Evolutionary conservation across 2,329 filamentous ascomycete genomes (phyloP).

Genomic region (Truncatella angustata): DNA sequence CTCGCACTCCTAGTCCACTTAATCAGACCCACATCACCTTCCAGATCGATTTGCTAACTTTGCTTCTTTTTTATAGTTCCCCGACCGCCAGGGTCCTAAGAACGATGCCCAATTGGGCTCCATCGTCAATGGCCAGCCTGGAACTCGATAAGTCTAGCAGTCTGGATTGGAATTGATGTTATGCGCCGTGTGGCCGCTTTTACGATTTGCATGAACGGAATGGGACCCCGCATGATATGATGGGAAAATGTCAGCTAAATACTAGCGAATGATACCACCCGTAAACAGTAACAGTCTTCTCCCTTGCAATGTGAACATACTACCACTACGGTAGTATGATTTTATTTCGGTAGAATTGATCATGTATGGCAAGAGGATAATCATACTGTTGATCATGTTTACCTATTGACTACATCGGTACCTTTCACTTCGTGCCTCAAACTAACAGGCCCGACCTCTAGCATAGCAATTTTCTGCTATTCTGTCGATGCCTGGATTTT

Average conservation of each 20-base stretch:
- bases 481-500: no score
- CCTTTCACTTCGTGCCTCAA: no score
- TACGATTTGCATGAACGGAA: slow-evolving; percentile 9
- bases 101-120: slow-evolving; percentile 49
- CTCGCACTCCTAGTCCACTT: not conserved
- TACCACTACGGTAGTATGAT: no score
- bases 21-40: slow-evolving; percentile 10
- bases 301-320: not conserved
- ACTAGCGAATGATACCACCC: not conserved
- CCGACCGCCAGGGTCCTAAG: slow-evolving; percentile 49
- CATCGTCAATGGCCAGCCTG: slow-evolving; percentile 41
- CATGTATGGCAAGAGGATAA: no score
- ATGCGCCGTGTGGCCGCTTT: not conserved
- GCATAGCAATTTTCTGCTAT: no score
- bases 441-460: no score
- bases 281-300: not conserved
- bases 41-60: slow-evolving; percentile 1
- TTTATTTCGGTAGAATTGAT: no score
- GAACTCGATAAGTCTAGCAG: slow-evolving; percentile 7
- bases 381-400: no score
- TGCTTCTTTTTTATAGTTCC: slow-evolving; percentile 39
- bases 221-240: slow-evolving; percentile 1
- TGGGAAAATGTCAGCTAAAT: not conserved
- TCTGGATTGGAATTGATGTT: no score
- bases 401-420: no score